Base-by-base conservation (phyloP, 805 yeast species). In the Candida coleopterorum region DNA sequence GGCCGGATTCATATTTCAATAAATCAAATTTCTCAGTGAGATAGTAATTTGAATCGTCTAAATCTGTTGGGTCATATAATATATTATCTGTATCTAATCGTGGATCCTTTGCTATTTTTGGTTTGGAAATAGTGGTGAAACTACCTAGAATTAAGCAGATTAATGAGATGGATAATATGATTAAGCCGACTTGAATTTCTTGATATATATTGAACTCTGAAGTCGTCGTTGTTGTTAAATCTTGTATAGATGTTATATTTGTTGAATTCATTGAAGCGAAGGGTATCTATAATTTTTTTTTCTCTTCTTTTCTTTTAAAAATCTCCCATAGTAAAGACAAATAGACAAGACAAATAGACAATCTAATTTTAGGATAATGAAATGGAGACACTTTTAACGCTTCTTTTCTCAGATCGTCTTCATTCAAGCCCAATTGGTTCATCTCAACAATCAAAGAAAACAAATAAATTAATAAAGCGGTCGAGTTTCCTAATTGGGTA, bases 21-120 rank as follows among this genome's bases (percentile, higher is more conserved):
- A 45, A 39, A 10, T 37, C 34, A 15, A 31, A 31, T 14, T 41
- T 38, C 34, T 41, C 43, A 14, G 28, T 31, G 3, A 45, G 33
- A 37, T 41, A 42, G 23, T 37, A 43, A 10, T 20, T 18, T 8
- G 47, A 42, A 11, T 39, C 43, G 28, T 58, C 62, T 18, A 47
- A 39, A 33, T 56, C 62, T 2, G 56, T 38, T 7, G 54, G 51
- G 33, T 57, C 58, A 36, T 33, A 53, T 9, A 41, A 1, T 26
- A 37, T 2, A 17, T 24, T 30, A 25, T 52, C 52, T 4, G 39
- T 14, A n/a, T 35, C 36, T 20, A 20, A 30, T 41, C 44, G 9
- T 6, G 63, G 57, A 35, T 50, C 52, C 4, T 28, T 33, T 8
- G 62, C 58, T 17, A 42, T 40, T 18, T 37, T 29, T 11, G 66